These are phyloP conservation scores for Alternaria gansuensis DNA, from an alignment of 2,329 filamentous ascomycete species.

Conservation along the genomic window DNA sequence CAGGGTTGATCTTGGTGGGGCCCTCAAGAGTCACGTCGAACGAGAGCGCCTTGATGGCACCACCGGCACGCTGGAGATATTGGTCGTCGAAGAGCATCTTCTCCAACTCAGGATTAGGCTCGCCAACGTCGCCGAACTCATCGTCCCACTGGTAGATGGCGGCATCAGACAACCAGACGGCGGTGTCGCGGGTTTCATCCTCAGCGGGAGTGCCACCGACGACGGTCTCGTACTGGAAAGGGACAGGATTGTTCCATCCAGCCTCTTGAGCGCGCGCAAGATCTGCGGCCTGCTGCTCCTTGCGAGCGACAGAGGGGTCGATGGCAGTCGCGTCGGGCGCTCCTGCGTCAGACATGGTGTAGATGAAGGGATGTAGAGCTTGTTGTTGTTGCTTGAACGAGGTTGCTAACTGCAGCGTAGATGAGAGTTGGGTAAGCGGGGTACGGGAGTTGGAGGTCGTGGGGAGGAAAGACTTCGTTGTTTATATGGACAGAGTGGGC, in stretches of 20 bases:
- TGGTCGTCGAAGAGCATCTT: constrained; percentile 73
- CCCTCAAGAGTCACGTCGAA: constrained; percentile 64
- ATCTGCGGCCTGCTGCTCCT: constrained; percentile 38
- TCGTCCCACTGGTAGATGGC: constrained; percentile 83
- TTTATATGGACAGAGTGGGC: constrained; percentile 19
- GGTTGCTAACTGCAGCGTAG: background rate
- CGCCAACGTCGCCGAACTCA: constrained; percentile 86
- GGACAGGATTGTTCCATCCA: constrained; percentile 60
- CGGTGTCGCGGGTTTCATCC: constrained; percentile 35
- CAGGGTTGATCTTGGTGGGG: constrained; percentile 57
- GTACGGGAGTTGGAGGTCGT: background rate
- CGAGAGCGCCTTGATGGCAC: constrained; percentile 69
- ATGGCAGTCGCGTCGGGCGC: constrained; percentile 15
- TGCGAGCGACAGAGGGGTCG: constrained; percentile 33
- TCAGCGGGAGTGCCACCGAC: constrained; percentile 34
- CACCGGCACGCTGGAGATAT: constrained; percentile 63
- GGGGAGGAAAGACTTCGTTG: constrained; percentile 9
- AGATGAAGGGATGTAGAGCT: background rate
- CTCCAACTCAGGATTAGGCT: constrained; percentile 75
- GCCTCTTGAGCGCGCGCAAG: constrained; percentile 42
- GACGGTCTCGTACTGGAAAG: constrained; percentile 60
- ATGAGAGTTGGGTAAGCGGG: background rate
- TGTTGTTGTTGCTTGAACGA: background rate
- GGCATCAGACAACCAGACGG: constrained; percentile 64
- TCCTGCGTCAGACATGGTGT: constrained; percentile 36